Evolutionary conservation across 78 protist species (phyloP), one percentile per base, ranked within the genome.

Genomic region (Guillardia theta): DNA sequence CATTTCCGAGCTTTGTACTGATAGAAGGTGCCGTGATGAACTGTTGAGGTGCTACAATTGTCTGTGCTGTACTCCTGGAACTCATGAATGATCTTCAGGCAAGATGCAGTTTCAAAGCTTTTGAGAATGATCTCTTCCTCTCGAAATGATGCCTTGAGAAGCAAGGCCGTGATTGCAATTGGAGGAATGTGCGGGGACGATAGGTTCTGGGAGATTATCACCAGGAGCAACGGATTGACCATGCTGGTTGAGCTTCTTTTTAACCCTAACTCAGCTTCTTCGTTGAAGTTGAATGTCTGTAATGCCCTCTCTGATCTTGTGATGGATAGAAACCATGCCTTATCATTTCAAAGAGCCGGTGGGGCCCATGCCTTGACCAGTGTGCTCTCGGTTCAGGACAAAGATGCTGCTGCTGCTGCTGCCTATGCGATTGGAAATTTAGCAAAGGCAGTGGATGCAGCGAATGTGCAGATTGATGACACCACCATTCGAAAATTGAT

Each of bases 141-240:
- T 24, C 83, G 22, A 24, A 70, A 70, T 43, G 22, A 12, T 15
- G 6, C 45, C 36, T 43, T 70, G 83, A 36, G 83, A 4, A 43
- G 46, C 83, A 70, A 70, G 83, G 90, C 90, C 33, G 90, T 10
- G 90, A 27, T 15, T 48, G 90, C 50, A 10, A 44, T 37, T 30
- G 90, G 90, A 22, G 90, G 90, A 46, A 30, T 78, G 90, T 37
- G 50, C 45, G 90, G 90, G 37, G 90, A 78, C 90, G 90, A 78
- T 18, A 46, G 90, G 37, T 78, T 78, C 90, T 43, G 90, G 45
- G 44, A 37, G 53, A 36, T n/a, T 18, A 78, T 78, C 50, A 78
- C 90, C 43, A 30, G 39, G 43, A 6, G 24, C 50, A 43, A 43
- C 48, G 90, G 90, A 27, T 48, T 78, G 19, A 18, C 90, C 37